These are phyloP conservation scores for Nothopassalora personata DNA, from an alignment of 2,329 filamentous ascomycete species.

Conservation along the genomic window DNA sequence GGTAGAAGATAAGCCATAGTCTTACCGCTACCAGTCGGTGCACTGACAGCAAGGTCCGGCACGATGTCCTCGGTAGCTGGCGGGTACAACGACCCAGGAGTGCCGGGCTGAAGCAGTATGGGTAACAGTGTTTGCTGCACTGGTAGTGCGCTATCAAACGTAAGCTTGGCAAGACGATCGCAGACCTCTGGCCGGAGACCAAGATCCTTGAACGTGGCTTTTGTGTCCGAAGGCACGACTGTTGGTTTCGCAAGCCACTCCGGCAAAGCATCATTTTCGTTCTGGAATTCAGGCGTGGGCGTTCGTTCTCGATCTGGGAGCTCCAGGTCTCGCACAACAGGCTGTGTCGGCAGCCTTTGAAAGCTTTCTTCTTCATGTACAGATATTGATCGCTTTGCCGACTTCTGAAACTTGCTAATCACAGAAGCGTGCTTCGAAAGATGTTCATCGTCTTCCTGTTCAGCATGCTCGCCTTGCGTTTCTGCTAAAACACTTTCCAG, in stretches of 20 bases:
- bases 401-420: slow-evolving; percentile 43
- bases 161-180: slow-evolving; percentile 60
- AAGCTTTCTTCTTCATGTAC: slow-evolving; percentile 16
- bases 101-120: slow-evolving; percentile 61
- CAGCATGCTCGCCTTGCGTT: slow-evolving; percentile 29
- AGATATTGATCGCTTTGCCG: slow-evolving; percentile 13
- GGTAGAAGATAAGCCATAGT: slow-evolving; percentile 88
- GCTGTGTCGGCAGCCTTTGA: slow-evolving; percentile 16
- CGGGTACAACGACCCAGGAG: slow-evolving; percentile 20
- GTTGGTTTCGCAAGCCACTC: slow-evolving; percentile 73
- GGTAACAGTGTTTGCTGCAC: slow-evolving; percentile 78
- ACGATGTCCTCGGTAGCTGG: slow-evolving; percentile 26
- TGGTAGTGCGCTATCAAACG: slow-evolving; percentile 67
- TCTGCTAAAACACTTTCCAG: slow-evolving; percentile 28
- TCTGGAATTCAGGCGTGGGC: slow-evolving; percentile 7
- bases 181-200: slow-evolving; percentile 58
- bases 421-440: slow-evolving; percentile 33
- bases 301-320: slow-evolving; percentile 33
- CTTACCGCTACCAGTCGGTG: slow-evolving; percentile 92
- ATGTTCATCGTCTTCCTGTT: slow-evolving; percentile 24
- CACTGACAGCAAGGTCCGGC: slow-evolving; percentile 79
- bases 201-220: slow-evolving; percentile 58
- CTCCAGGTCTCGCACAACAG: slow-evolving; percentile 54
- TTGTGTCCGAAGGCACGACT: slow-evolving; percentile 58
- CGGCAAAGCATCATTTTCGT: slow-evolving; percentile 73